Conservation (phyloP, 768 basidiomycete genomes). For the Leccinum obscurum region DNA sequence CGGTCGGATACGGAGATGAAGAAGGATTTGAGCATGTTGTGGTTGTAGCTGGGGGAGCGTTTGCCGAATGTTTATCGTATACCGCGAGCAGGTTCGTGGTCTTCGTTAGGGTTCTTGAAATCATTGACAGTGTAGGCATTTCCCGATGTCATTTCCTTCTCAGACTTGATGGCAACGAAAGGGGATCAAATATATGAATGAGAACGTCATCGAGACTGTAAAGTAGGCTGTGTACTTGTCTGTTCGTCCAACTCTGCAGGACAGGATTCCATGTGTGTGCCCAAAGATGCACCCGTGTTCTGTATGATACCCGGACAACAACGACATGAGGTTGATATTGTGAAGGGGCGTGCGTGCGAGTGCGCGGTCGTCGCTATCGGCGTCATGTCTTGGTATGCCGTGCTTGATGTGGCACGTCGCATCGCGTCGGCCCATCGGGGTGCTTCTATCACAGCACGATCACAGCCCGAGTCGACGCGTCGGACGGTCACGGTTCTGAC, state of each 20-base stretch:
- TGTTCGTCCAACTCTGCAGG: background rate
- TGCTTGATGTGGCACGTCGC: no score
- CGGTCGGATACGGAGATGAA: slow-evolving; percentile 20
- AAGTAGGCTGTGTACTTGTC: background rate
- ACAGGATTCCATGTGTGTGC: background rate
- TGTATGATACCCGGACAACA: background rate
- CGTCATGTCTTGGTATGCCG: no score
- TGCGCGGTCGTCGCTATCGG: no score
- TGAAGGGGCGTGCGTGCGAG: background rate
- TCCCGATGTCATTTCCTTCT: background rate
- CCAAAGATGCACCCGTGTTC: no score
- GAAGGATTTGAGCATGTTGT: slow-evolving; percentile 17
- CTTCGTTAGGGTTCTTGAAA: background rate
- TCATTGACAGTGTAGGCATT: no score
- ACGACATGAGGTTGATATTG: background rate
- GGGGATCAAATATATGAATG: background rate
- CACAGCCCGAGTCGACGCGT: no score
- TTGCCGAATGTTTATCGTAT: background rate
- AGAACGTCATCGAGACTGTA: background rate
- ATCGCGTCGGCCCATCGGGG: no score
- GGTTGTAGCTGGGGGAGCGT: slow-evolving; percentile 18
- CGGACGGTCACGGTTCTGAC: no score
- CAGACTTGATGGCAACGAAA: background rate
- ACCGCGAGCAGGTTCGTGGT: background rate
- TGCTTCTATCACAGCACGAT: no score